A percentile compares a stretch with the other conserved stretches of the same genome.
Evolutionary conservation across 768 basidiomycete species (phyloP).

Genomic region (Erythrobasidium yunnanense): DNA sequence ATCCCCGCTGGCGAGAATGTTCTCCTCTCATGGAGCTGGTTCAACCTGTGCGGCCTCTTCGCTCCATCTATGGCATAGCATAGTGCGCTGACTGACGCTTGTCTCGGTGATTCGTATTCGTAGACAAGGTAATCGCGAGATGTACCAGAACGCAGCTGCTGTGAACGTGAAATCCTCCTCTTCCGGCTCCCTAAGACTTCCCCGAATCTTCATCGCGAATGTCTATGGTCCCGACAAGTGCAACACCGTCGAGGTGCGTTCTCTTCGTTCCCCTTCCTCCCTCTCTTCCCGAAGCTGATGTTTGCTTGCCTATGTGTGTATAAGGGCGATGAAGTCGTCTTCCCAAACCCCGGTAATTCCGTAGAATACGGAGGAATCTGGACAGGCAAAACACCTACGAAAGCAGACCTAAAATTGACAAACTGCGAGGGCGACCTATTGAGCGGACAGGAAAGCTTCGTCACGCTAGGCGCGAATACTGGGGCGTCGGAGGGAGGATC

Average conservation of each 20-base stretch:
- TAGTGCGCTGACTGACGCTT: too few relatives aligned
- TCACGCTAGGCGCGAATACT: slow-evolving; percentile 4
- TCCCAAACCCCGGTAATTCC: slow-evolving; percentile 23
- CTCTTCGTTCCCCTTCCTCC: neutral
- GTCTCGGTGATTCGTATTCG: too few relatives aligned
- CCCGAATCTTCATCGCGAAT: slow-evolving; percentile 10
- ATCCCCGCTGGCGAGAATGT: slow-evolving; percentile 19
- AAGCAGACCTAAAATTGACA: neutral
- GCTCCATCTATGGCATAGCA: too few relatives aligned
- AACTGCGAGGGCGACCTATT: neutral
- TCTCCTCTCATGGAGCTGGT: neutral
- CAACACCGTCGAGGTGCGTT: slow-evolving; percentile 13
- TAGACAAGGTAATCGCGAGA: slow-evolving; percentile 17
- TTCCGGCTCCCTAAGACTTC: neutral
- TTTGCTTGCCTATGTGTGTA: too few relatives aligned
- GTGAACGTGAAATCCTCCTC: slow-evolving; percentile 2
- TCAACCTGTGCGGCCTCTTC: neutral
- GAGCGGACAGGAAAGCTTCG: neutral
- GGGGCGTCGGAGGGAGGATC: too few relatives aligned
- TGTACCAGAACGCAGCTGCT: slow-evolving; percentile 22
- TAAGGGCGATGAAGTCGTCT: slow-evolving; percentile 9
- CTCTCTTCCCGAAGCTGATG: neutral
- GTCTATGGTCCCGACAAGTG: neutral
- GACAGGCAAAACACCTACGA: neutral
- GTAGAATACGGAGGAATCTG: slow-evolving; percentile 24